Evolutionary conservation across 345 rosid genomes (phyloP), one percentile per base, ranked within the genome.

Genomic region (Acer yangbiense): DNA sequence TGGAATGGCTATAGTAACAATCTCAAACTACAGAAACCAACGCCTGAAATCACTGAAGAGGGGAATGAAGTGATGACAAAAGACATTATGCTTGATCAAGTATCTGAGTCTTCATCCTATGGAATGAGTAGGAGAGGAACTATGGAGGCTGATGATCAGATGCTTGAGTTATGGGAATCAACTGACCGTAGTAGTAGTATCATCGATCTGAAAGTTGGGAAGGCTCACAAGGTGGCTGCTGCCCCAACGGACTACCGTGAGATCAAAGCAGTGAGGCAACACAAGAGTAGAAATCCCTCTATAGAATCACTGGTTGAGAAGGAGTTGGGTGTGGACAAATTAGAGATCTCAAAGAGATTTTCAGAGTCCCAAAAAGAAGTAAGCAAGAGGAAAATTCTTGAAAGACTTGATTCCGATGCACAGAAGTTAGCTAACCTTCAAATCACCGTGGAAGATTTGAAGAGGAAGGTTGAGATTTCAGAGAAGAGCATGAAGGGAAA

Each of bases 1-100:
- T 77, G 82, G 66, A 25, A 57, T 57, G 80, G 70, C 39, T 61
- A 1, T 50, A 50, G 43, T 48, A 77, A 83, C 77, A 85, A 63
- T 74, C 81, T 78, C 77, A 83, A 76, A 69, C 21, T 64, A 21
- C 88, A 84, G 85, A 91, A 83, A 79, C 84, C 69, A 72, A 77
- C 80, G 72, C 78, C 73, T 20, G 92, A 91, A 74, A 86, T 83
- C 70, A 79, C 74, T 62, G 82, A 89, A 78, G 91, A 79, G 64
- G 89, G 85, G 72, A 85, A 73, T 32, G 94, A 85, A 68, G 87
- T 90, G 80, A 84, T 91, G 89, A 90, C 98, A 2, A 97, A 97
- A 85, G 99, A 97, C 82, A 94, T 94, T 69, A 82, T 97, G 80
- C 98, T 97, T 2, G 99, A 97, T 83, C 97, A 97, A 83, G 81